These are phyloP conservation scores for Anthracocystis panici-leucophaei DNA, from an alignment of 1,284 basidiomycete genomes.

Conservation along the genomic window DNA sequence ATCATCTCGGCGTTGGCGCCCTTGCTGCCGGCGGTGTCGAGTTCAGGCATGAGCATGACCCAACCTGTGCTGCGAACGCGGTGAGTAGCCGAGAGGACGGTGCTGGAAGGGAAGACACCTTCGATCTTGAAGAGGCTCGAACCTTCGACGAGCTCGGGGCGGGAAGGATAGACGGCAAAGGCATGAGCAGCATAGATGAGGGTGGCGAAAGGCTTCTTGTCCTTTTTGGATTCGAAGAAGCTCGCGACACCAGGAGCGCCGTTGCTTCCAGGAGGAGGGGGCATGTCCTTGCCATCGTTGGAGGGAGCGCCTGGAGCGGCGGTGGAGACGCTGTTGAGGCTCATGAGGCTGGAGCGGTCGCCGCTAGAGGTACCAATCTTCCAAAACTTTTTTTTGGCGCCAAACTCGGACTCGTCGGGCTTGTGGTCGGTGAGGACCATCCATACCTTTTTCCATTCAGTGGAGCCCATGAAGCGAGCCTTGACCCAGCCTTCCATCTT, in stretches of 20 bases:
- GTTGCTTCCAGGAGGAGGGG: constrained; percentile 62
- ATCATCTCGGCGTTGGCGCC: constrained; percentile 81
- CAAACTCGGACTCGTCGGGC: constrained; percentile 50
- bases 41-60: constrained; percentile 71
- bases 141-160: constrained; percentile 67
- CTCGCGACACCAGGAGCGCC: constrained; percentile 62
- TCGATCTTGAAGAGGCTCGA: constrained; percentile 68
- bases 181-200: constrained; percentile 64
- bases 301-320: constrained; percentile 38
- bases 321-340: constrained; percentile 39
- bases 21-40: constrained; percentile 78
- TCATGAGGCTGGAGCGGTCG: constrained; percentile 57
- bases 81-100: constrained; percentile 74
- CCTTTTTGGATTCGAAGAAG: constrained; percentile 67
- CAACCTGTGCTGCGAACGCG: constrained; percentile 70
- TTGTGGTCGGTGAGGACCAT: constrained; percentile 75
- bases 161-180: constrained; percentile 68
- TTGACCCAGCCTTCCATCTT: constrained; percentile 92
- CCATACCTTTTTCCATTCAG: constrained; percentile 95
- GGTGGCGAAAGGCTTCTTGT: constrained; percentile 65
- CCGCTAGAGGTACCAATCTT: constrained; percentile 50
- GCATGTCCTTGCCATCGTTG: constrained; percentile 39
- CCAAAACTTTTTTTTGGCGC: constrained; percentile 56
- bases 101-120: constrained; percentile 60
- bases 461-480: constrained; percentile 90